A percentile compares a stretch with the other conserved stretches of the same genome.
phyloP scores from a whole-genome alignment of 192 early-diverging fungal genomes.

The Linnemannia exigua region DNA sequence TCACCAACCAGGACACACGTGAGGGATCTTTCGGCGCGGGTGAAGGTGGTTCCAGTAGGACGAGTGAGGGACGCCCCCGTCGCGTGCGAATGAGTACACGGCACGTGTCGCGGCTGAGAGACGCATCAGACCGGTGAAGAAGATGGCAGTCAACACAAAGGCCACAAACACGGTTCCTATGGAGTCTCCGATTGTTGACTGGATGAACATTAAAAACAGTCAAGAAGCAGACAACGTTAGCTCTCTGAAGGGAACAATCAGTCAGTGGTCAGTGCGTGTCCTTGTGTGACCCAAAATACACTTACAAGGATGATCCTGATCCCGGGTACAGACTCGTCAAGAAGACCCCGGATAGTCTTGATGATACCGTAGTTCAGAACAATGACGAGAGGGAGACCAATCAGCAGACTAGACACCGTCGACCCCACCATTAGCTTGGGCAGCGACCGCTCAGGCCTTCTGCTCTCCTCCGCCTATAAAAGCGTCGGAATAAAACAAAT shows the following conservation, averaged over 20 bases:
- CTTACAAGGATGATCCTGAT: conserved; percentile 42
- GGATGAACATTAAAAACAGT: too few species aligned
- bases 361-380: conserved; percentile 27
- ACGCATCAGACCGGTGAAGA: conserved; percentile 32
- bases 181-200: not conserved
- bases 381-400: conserved; percentile 33
- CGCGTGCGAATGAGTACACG: conserved; percentile 42
- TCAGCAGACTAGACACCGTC: conserved; percentile 16
- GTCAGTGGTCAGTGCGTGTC: too few species aligned
- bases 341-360: conserved; percentile 38
- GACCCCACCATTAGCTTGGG: conserved; percentile 30
- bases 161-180: conserved; percentile 9
- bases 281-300: not conserved
- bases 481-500: not conserved
- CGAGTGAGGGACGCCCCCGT: conserved; percentile 41
- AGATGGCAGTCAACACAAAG: conserved; percentile 24
- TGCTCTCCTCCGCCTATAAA: conserved; percentile 37
- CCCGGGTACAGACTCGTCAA: conserved; percentile 38
- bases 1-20: conserved; percentile 43
- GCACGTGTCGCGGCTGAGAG: conserved; percentile 25
- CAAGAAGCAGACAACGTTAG: too few species aligned
- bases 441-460: conserved; percentile 25
- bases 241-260: too few species aligned
- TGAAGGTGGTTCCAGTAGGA: conserved; percentile 47
- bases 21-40: conserved; percentile 27